Evolutionary conservation across 169 alveolate species (phyloP).

Genomic region (Plasmodium yoelii): DNA sequence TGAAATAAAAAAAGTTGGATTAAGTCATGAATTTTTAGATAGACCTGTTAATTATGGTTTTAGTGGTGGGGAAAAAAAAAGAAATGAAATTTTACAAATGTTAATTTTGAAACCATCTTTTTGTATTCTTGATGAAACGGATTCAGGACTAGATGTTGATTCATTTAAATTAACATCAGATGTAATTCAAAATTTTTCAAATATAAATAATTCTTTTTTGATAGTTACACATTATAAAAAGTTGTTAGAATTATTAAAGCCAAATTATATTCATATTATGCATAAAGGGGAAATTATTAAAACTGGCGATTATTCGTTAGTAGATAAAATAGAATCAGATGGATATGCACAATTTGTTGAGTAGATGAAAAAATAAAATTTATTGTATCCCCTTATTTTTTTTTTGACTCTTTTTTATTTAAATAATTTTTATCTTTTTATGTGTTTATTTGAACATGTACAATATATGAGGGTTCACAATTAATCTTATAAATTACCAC

Average conservation of each 20-base stretch:
- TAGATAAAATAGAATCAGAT: conserved; percentile 71
- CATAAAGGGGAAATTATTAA: conserved; percentile 78
- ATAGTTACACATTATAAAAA: conserved; percentile 84
- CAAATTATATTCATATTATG: conserved; percentile 80
- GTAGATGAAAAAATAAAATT: not conserved
- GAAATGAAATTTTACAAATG: conserved; percentile 84
- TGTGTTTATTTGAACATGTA: too few species aligned
- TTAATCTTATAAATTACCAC: too few species aligned
- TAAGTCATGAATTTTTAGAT: conserved; percentile 75
- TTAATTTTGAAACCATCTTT: conserved; percentile 78
- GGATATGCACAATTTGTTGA: conserved; percentile 77
- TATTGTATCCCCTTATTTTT: not conserved
- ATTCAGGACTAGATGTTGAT: conserved; percentile 85
- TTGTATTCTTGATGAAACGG: conserved; percentile 81
- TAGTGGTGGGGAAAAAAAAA: conserved; percentile 84
- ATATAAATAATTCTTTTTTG: conserved; percentile 77
- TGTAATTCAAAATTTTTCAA: conserved; percentile 76
- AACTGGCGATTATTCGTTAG: conserved; percentile 78
- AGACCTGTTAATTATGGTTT: conserved; percentile 84
- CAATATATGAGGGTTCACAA: too few species aligned
- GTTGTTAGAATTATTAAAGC: conserved; percentile 78
- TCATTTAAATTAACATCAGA: conserved; percentile 77
- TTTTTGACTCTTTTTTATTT: too few species aligned
- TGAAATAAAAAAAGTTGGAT: conserved; percentile 78
- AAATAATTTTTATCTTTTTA: too few species aligned